Evolutionary conservation across 108 stramenopile species (phyloP), one percentile per base, ranked within the genome.

Genomic region (Pseudonitzschia pungens): DNA sequence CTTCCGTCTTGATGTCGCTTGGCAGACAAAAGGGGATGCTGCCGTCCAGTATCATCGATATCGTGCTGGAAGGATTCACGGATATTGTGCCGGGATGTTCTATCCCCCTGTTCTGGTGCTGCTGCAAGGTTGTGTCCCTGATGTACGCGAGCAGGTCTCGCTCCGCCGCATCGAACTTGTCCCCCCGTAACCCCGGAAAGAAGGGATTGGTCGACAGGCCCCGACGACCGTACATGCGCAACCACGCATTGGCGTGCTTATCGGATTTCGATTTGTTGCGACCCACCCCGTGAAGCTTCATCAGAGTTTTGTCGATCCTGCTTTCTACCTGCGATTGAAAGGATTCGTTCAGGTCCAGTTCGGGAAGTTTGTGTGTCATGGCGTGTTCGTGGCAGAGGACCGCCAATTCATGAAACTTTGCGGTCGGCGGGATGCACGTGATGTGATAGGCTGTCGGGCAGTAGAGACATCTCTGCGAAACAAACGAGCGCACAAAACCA

Each of bases 361-460:
- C 82, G 2, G 93, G 93, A 11, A 94, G 71, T 59, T 83, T 86
- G 71, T 80, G 82, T 32, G 69, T 83, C 50, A 73, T 65, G 11
- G 92, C 66, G 73, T 97, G 97, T 48, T 94, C 89, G 53, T 88
- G 92, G 52, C 96, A 96, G 3, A 96, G 73, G 43, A 95, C 58
- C 29, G 90, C 92, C 43, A 94, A 73, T 69, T 95, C 92, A 72
- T 96, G 92, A 51, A 93, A 94, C 44, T 79, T 71, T 4, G 86
- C 74, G 31, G 68, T 68, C 8, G 95, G 95, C 15, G 94, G 91
- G 27, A 97, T 93, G 79, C 97, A 97, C 53, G 90, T 86, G 20
- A 91, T 55, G 69, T 97, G 97, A 70, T 87, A 97, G 4, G 93
- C 69, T 10, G 65, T 85, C 0, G 94, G 95, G 55, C 97, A 97